Conservation (phyloP, 1,284 basidiomycete genomes). For the Ganoderma lingzhi region DNA sequence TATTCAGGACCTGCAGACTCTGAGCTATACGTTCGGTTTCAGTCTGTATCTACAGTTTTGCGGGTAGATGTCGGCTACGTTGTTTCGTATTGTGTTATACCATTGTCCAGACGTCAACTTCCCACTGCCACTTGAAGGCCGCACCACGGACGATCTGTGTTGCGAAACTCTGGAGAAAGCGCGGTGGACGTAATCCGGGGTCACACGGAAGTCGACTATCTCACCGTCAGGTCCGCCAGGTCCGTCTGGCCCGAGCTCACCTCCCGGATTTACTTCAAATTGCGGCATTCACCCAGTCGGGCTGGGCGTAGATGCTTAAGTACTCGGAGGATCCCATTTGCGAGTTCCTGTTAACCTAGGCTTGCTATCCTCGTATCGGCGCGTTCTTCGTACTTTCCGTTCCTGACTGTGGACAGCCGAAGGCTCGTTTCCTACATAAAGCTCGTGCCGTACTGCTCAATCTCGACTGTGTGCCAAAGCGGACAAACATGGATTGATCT, state of each 20-base stretch:
- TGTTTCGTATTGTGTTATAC: no score
- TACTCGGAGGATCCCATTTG: slow-evolving; percentile 45
- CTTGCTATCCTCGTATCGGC: slow-evolving; percentile 44
- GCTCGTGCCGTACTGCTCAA: no score
- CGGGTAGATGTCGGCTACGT: no score
- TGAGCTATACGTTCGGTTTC: no score
- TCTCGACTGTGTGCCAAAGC: no score
- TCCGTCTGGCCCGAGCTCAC: slow-evolving; percentile 17
- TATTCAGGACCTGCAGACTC: no score
- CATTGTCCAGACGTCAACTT: slow-evolving; percentile 33
- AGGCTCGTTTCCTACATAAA: no score
- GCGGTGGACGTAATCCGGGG: slow-evolving; percentile 32
- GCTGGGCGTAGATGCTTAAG: slow-evolving; percentile 47
- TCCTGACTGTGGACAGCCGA: no score
- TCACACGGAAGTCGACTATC: slow-evolving; percentile 37
- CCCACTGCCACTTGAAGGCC: slow-evolving; percentile 39
- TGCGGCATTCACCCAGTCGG: slow-evolving; percentile 25
- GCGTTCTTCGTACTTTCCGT: neutral
- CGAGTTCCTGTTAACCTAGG: slow-evolving; percentile 43
- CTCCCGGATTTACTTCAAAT: no score
- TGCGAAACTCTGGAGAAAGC: slow-evolving; percentile 35
- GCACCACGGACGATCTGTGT: slow-evolving; percentile 41
- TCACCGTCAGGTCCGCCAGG: slow-evolving; percentile 41
- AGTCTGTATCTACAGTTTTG: no score
- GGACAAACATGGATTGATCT: no score